These are phyloP conservation scores for Casaregolazyma lundiana DNA, from an alignment of 1,139 yeast species.

Conservation along the genomic window DNA sequence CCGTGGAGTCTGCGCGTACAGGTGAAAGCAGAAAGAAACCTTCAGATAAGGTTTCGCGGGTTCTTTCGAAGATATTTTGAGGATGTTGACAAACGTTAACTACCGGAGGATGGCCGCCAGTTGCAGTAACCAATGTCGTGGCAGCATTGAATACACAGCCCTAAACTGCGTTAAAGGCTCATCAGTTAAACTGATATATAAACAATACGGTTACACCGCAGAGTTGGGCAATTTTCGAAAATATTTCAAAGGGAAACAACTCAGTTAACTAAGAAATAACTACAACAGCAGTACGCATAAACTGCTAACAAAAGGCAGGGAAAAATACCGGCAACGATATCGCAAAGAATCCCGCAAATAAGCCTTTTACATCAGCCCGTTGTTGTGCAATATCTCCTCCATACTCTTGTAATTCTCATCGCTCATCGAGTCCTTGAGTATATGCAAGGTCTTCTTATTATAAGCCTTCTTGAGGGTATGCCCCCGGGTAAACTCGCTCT, in stretches of 20 bases:
- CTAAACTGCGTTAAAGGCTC: too few relatives aligned
- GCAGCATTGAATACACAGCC: too few relatives aligned
- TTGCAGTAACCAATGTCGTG: too few relatives aligned
- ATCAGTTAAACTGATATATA: too few relatives aligned
- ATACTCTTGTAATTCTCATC: constrained; percentile 20
- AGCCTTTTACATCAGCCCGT: constrained; percentile 15
- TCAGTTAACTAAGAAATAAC: too few relatives aligned
- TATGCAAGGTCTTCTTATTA: constrained; percentile 25
- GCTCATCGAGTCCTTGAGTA: constrained; percentile 21
- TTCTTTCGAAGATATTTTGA: constrained; percentile 7
- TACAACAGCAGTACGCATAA: too few relatives aligned
- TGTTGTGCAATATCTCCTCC: constrained; percentile 21
- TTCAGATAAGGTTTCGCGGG: constrained; percentile 5
- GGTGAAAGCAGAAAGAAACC: constrained; percentile 3
- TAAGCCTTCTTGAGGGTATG: constrained; percentile 27
- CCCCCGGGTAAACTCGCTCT: constrained; percentile 26
- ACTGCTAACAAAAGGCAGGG: too few relatives aligned
- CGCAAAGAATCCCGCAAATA: neutral
- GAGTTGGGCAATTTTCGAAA: too few relatives aligned
- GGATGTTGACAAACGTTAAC: too few relatives aligned
- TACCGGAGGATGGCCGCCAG: too few relatives aligned
- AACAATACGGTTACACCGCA: too few relatives aligned
- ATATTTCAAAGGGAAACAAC: too few relatives aligned
- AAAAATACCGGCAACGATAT: neutral
- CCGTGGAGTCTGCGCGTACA: constrained; percentile 19